Conservation (phyloP, 768 basidiomycete species). For the Mycena crocata region DNA sequence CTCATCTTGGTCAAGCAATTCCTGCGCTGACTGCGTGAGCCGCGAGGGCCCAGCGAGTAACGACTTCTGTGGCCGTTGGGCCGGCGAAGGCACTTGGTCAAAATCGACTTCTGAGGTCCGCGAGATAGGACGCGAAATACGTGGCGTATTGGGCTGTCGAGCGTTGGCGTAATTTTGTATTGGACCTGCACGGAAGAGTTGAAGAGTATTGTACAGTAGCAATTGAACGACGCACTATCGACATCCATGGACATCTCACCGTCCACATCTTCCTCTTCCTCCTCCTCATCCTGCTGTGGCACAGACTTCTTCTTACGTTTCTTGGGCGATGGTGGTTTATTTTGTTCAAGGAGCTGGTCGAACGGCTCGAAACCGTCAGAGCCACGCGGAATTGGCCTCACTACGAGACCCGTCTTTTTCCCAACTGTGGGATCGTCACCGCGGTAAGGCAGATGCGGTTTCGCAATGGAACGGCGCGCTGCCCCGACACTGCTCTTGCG, state of each 20-base stretch:
- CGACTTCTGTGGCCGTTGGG: constrained; percentile 49
- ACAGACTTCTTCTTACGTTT: constrained; percentile 57
- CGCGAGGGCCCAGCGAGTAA: constrained; percentile 53
- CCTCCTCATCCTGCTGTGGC: constrained; percentile 43
- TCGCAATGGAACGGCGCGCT: constrained; percentile 67
- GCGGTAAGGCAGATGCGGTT: constrained; percentile 80
- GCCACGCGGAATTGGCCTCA: constrained; percentile 74
- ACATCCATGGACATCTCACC: constrained; percentile 87
- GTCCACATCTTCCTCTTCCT: constrained; percentile 61
- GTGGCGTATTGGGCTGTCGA: constrained; percentile 55
- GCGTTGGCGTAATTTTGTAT: constrained; percentile 55
- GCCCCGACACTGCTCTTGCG: constrained; percentile 60
- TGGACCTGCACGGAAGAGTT: constrained; percentile 46
- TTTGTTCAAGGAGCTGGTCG: constrained; percentile 74
- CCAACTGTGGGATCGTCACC: constrained; percentile 83
- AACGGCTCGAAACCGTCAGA: constrained; percentile 89
- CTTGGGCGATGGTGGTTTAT: constrained; percentile 59
- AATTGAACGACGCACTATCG: constrained; percentile 63
- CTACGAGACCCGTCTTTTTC: constrained; percentile 82
- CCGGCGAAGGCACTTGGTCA: constrained; percentile 73
- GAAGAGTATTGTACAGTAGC: background rate
- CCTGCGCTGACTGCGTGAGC: constrained; percentile 46
- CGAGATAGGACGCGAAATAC: constrained; percentile 58
- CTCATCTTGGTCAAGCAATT: constrained; percentile 35
- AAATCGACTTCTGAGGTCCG: constrained; percentile 70